Evolutionary conservation across 2,329 filamentous ascomycete species (phyloP), one percentile per base, ranked within the genome.

Genomic region (Arthroderma sp.): DNA sequence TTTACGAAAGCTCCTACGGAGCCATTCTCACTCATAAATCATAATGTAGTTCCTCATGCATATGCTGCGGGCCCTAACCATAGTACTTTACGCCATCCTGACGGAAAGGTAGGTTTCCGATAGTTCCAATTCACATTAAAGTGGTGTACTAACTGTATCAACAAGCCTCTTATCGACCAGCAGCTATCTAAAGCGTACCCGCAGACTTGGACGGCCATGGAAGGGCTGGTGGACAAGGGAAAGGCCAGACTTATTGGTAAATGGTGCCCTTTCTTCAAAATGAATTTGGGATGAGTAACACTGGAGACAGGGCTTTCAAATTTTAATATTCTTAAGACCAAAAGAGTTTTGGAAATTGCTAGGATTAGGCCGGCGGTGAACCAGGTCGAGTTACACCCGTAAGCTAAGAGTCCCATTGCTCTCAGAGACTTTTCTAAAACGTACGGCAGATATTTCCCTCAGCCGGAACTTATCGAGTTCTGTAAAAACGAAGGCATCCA

Each of bases 311-410:
- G 56, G 9, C 51, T 61, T 31, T 58, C 54, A 42, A 61, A 58
- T 29, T 58, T 76, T 43, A 69, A 70, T 44, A 68, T 65, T 8
- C 51, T 52, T 4, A 55, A 58, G 45, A 48, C 55, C 10, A 52
- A 58, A 32, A 52, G 58, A 9, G 47, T 62, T 28, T 50, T 61
- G 10, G 48, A 56, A 39, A 56, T 53, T 0, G 72, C 73, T n/a
- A 70, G 64, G 34, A 67, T 78, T 7, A 63, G 68, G 0, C 79
- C 79, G 0, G 74, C 74, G 2, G 71, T 75, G 46, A 82, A 83
- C 60, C 78, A 83, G 59, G 75, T 82, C 51, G 78, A 83, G 56
- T 74, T 75, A 37, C 77, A 82, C 56, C 77, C 78, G 15, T 22
- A 22, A 3, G 15, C 3, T 22, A 3, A 22, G 15, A 22, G 15